Base-by-base conservation (phyloP, 1,139 yeast species). In the Taphrina communis region DNA sequence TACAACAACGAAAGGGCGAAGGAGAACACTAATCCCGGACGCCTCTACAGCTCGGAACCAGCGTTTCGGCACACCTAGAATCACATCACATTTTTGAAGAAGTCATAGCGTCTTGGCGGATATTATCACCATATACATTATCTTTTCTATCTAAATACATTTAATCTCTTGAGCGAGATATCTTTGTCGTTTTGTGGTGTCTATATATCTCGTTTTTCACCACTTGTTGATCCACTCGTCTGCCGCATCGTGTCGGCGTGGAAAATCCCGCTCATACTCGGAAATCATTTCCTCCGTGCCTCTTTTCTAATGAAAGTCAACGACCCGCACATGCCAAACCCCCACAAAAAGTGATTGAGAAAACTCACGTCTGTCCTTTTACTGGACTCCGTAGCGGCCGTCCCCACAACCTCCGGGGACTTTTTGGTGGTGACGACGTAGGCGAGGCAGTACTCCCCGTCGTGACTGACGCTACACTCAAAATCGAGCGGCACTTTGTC, bases 271-370 rank as follows among this genome's bases (percentile, higher is more conserved):
- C 36, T 63, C 67, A 44, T 55, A 50, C 61, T 63, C 67, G 5
- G 56, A 39, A 36, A 63, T 55, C 67, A 63, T 63, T 31, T 63
- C 67, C 41, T 58, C 61, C 46, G 67, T 63, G 46, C 67, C 67
- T 11, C 67, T 42, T 25, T 63, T 63, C 61, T 63, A 17, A 17
- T 17, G 17, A 17, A 17, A 17, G 17, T 17, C 17, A 17, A 17
- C 17, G 17, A 35, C 14, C 8, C 25, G 51, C 8, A 46, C n/a
- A 46, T 17, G 17, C 17, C 17, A 17, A 17, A 17, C 0, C 17
- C 17, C 17, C 17, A 17, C 17, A 17, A 17, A 17, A 17, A 17
- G 17, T 17, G 17, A 17, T 17, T 17, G 17, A 17, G 17, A 17
- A 17, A 17, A 17, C 51, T 46, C 51, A 46, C 51, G 51, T 46